Evolutionary conservation across 768 basidiomycete species (phyloP).

Genomic region (Lactarius psammicola): DNA sequence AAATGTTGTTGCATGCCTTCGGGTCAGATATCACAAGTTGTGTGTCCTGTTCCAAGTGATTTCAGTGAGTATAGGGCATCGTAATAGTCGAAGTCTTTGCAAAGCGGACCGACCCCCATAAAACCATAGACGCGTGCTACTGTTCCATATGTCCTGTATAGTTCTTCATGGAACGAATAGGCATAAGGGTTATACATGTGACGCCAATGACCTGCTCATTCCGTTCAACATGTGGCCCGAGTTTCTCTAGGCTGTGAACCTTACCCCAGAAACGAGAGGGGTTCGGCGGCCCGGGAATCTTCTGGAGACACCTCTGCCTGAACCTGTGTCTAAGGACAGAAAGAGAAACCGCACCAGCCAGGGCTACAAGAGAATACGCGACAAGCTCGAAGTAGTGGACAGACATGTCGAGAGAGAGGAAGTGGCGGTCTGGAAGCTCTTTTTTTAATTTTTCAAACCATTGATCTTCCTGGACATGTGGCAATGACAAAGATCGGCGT

Average conservation of each 20-base stretch:
- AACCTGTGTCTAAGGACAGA: neutral
- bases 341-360: neutral
- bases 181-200: neutral
- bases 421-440: too few relatives aligned
- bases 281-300: neutral
- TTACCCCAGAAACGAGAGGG: neutral
- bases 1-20: neutral
- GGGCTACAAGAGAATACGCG: neutral
- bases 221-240: neutral
- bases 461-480: too few relatives aligned
- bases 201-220: neutral
- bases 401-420: neutral
- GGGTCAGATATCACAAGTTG: slow-evolving; percentile 19
- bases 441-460: too few relatives aligned
- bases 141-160: neutral
- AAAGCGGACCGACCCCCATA: neutral
- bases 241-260: neutral
- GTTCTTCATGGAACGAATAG: neutral
- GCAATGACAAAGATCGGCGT: too few relatives aligned
- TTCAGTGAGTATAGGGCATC: neutral
- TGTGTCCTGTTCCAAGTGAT: slow-evolving; percentile 4
- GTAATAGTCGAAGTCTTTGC: neutral
- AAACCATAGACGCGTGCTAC: neutral
- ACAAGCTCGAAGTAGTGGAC: neutral
- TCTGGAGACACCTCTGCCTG: neutral